phyloP scores from a whole-genome alignment of 345 rosid species.

The Diplotaxis tenuifolia region DNA sequence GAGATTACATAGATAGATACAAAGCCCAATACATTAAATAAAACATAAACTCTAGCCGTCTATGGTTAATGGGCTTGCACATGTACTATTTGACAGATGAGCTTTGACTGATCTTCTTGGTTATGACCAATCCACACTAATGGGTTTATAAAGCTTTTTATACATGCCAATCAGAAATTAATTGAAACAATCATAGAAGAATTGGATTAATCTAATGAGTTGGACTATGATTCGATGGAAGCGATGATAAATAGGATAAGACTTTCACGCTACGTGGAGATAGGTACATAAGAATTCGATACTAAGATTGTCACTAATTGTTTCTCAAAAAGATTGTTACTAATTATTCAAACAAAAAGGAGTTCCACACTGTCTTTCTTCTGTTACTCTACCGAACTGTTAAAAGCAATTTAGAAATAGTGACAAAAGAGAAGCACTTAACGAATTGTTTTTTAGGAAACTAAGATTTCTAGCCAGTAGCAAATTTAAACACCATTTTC shows the following conservation, averaged over 20 bases:
- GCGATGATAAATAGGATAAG: neutral
- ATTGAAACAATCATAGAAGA: neutral
- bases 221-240: neutral
- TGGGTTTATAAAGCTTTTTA: too few species aligned
- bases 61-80: too few species aligned
- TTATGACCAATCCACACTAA: too few species aligned
- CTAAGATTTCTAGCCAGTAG: neutral
- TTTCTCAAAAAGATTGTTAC: neutral
- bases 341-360: neutral
- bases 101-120: too few species aligned
- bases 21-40: too few species aligned
- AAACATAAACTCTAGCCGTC: too few species aligned
- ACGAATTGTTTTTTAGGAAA: neutral
- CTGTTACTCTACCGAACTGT: neutral
- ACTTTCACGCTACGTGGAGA: neutral
- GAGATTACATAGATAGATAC: too few species aligned
- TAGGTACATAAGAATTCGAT: neutral
- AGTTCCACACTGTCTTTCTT: neutral
- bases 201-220: neutral
- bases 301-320: neutral
- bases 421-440: neutral
- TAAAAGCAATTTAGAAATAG: neutral
- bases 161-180: constrained; percentile 3
- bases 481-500: neutral
- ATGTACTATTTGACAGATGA: too few species aligned